Conservation (phyloP, 306 rosid species). For the Castanea mollissima region DNA sequence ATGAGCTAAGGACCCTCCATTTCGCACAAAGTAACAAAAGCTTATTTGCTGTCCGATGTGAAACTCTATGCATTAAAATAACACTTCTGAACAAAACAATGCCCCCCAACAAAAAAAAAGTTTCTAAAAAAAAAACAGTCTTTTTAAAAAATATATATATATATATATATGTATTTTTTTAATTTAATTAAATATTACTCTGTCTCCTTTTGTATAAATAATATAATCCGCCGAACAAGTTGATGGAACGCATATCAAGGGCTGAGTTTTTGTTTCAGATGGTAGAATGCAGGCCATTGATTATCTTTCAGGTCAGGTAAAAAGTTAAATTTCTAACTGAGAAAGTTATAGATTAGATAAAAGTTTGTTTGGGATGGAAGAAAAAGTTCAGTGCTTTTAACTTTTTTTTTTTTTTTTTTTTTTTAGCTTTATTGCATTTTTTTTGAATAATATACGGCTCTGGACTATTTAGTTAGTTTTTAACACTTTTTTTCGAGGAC, state of each 20-base stretch:
- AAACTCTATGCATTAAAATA: constrained; percentile 61
- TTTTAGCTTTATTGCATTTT: too few species aligned
- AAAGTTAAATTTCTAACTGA: too few species aligned
- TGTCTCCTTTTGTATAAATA: neutral
- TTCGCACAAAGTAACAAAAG: constrained; percentile 56
- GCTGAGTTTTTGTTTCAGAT: constrained; percentile 1
- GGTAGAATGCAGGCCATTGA: neutral
- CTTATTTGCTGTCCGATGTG: constrained; percentile 55
- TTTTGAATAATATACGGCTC: too few species aligned
- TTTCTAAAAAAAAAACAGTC: constrained; percentile 3
- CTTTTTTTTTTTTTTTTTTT: too few species aligned
- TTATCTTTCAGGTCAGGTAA: neutral
- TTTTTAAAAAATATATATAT: neutral
- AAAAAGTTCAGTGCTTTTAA: too few species aligned
- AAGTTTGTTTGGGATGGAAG: too few species aligned
- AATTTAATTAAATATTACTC: neutral
- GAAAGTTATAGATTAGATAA: too few species aligned
- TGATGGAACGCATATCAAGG: neutral
- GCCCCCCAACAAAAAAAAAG: neutral
- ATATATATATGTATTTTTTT: neutral
- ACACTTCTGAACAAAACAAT: constrained; percentile 25
- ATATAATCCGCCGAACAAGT: constrained; percentile 34
- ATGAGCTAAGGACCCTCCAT: constrained; percentile 66
- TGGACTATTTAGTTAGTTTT: too few species aligned
- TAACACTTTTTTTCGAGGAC: fast-evolving